Evolutionary conservation across 2,329 filamentous ascomycete genomes (phyloP).

Genomic region (Westerdykella sp.): DNA sequence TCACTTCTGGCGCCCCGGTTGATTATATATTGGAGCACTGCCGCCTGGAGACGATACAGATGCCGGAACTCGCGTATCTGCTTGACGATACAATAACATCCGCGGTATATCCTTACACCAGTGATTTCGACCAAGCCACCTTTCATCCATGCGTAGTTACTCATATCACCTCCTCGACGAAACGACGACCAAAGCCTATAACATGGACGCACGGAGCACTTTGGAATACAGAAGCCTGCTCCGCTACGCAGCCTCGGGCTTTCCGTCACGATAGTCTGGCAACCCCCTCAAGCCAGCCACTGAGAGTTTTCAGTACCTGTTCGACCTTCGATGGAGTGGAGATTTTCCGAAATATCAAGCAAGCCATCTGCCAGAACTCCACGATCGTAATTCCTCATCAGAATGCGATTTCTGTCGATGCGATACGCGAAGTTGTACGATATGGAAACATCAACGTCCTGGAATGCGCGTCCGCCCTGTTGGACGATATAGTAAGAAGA

Average conservation of each 20-base stretch:
- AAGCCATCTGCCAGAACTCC: constrained; percentile 12
- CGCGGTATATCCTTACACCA: constrained; percentile 17
- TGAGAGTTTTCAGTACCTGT: constrained; percentile 13
- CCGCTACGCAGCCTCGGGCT: too few species aligned
- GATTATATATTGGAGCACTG: constrained; percentile 18
- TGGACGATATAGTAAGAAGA: constrained; percentile 16
- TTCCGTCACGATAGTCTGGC: too few species aligned
- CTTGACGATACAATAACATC: constrained; percentile 10
- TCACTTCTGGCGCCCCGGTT: constrained; percentile 20
- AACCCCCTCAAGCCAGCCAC: constrained; percentile 1
- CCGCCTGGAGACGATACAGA: constrained; percentile 17
- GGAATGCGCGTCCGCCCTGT: constrained; percentile 12
- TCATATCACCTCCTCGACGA: constrained; percentile 36
- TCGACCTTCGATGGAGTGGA: constrained; percentile 18
- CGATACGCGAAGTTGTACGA: constrained; percentile 13
- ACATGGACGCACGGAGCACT: constrained; percentile 22
- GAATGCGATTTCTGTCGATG: constrained; percentile 9
- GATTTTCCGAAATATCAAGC: constrained; percentile 10
- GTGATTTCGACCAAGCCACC: constrained; percentile 26
- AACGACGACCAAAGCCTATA: constrained; percentile 35
- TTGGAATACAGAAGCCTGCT: too few species aligned
- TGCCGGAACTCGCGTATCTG: constrained; percentile 22
- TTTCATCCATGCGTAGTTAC: constrained; percentile 29
- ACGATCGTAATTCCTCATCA: constrained; percentile 18
- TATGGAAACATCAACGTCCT: constrained; percentile 15